Base-by-base conservation (phyloP, 768 basidiomycete species). In the Pleurotus citrinopileatus region DNA sequence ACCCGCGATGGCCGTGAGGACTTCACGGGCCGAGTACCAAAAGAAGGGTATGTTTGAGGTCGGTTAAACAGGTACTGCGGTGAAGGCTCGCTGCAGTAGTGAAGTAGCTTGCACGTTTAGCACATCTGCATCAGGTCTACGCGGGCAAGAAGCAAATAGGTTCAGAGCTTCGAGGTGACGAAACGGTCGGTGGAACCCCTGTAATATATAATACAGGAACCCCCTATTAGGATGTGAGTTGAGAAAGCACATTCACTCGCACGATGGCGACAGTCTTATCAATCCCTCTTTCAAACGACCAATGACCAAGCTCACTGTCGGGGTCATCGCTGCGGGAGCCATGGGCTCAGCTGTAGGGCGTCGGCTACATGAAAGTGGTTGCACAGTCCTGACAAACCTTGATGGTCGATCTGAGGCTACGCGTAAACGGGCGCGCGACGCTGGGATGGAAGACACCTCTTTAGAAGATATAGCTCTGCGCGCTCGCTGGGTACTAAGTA, bases 261-360 rank as follows among this genome's bases (percentile, higher is more conserved):
- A 40, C 38, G 38, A 40, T 19, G 38, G 38, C 38, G 10, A 34
- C 32, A 34, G n/a, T n/a, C n/a, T n/a, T n/a, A n/a, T n/a, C 32
- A 9, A 34, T 34, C 32, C n/a, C n/a, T 34, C 32, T 34, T 34
- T 34, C 32, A 34, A 9, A 34, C 9, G 10, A 10, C 32, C 32
- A 9, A 50, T 50, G 48, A 32, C 20, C 22, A 3, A 15, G 4
- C 32, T 36, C 55, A 67, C 61, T 27, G 65, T 84, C 52, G 78
- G 76, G 26, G 67, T 84, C 19, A 67, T 86, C 55, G 75, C 81
- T 28, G 74, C 81, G 7, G 83, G 83, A 15, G 75, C 73, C 2
- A 86, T 84, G 86, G 83, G 82, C 23, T 68, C 81, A 4, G 83
- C 72, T 17, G 76, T 86, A 26, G 83, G 73, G 15, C 71, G 65